These are phyloP conservation scores for Pseudodiploospora longispora DNA, from an alignment of 2,329 filamentous ascomycete genomes.

Conservation along the genomic window DNA sequence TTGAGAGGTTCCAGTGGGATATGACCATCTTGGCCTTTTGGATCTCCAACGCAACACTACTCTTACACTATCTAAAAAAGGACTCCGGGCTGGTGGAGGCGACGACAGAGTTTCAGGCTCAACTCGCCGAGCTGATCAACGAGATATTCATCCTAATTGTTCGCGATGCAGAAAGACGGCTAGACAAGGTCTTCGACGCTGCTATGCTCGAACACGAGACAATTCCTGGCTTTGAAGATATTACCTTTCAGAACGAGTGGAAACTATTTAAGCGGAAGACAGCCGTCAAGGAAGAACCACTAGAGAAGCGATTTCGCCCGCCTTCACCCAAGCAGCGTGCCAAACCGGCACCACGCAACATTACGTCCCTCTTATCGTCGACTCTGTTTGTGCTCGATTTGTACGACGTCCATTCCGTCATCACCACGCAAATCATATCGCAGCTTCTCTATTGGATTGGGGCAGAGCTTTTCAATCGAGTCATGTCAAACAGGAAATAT, in stretches of 20 bases:
- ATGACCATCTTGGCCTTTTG: slow-evolving; percentile 99
- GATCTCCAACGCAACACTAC: slow-evolving; percentile 91
- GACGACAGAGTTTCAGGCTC: slow-evolving; percentile 83
- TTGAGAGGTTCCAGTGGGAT: slow-evolving; percentile 96
- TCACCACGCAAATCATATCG: slow-evolving; percentile 81
- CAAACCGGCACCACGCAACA: slow-evolving; percentile 86
- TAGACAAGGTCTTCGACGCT: slow-evolving; percentile 89
- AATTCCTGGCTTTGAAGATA: slow-evolving; percentile 93
- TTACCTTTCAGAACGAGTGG: slow-evolving; percentile 97
- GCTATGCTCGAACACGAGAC: slow-evolving; percentile 98
- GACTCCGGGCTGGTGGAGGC: slow-evolving; percentile 72
- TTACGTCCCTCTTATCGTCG: slow-evolving; percentile 89
- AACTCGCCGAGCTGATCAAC: slow-evolving; percentile 89
- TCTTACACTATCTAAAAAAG: slow-evolving; percentile 97
- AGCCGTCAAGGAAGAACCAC: slow-evolving; percentile 81
- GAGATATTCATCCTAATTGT: slow-evolving; percentile 99
- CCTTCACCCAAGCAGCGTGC: slow-evolving; percentile 89
- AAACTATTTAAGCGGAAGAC: slow-evolving; percentile 90
- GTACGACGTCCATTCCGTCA: slow-evolving; percentile 98
- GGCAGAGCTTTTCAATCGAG: slow-evolving; percentile 92
- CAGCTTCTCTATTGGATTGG: slow-evolving; percentile 95
- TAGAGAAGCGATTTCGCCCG: slow-evolving; percentile 83
- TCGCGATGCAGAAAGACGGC: slow-evolving; percentile 84
- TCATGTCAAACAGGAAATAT: slow-evolving; percentile 94
- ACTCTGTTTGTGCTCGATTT: slow-evolving; percentile 94